Base-by-base conservation (phyloP, 2,329 filamentous ascomycete species). In the Venturia effusa region DNA sequence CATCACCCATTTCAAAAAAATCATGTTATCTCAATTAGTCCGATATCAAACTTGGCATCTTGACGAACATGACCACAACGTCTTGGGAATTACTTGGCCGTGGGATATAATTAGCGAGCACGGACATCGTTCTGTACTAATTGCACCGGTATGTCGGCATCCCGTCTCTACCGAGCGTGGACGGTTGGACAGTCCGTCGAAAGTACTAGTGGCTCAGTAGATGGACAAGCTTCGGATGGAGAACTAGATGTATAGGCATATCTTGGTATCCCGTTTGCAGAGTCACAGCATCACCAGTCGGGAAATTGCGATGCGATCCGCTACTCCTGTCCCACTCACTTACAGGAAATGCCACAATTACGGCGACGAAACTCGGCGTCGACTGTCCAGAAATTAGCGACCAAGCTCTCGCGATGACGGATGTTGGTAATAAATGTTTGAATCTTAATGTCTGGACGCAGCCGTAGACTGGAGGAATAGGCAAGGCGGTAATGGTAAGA, bases 251-350 rank as follows among this genome's bases (percentile, higher is more conserved):
- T 71, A 8, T 66, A 64, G 27, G 71, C 71, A 45, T 73, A 69
- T 55, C 66, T 70, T 57, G 71, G 69, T 10, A 71, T 74, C 27
- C 71, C 69, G 3, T 74, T 60, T 48, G 62, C 62, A 22, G 34
- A 70, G 2, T 64, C 72, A 57, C 62, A 22, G 34, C 69, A 2
- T 64, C 72, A 2, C 71, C 71, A 19, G 67, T 68, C 19, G 70
- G 68, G 11, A 63, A 69, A 30, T 65, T 71, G 19, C 71, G 72
- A 40, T 73, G 73, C 61, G 66, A n/a, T n/a, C n/a, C n/a, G n/a
- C 67, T 4, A 59, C 69, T 6, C 71, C 71, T 4, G 64, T 67
- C n/a, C n/a, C n/a, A n/a, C n/a, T 62, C 59, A 41, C 70, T 67
- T 45, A 41, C n/a, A 15, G 63, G 62, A 19, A 65, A 65, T 32